phyloP scores from a whole-genome alignment of 768 basidiomycete species.

The Fomitopsis serialis region DNA sequence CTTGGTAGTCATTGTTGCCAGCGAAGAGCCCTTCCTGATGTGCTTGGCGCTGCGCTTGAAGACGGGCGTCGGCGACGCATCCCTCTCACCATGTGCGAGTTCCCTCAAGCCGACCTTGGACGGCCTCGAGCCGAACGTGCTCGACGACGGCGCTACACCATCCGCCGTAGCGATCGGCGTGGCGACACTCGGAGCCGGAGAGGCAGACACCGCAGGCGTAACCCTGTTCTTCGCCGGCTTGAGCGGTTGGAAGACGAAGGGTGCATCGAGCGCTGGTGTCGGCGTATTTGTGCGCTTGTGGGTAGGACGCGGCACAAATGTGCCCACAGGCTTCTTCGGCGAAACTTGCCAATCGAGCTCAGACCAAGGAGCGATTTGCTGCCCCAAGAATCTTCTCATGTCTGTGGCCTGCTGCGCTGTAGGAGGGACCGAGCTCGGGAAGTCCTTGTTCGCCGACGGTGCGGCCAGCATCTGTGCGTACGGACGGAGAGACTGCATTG shows the following conservation, averaged over 20 bases:
- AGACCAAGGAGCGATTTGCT: conserved; percentile 63
- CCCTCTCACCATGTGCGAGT: conserved; percentile 14
- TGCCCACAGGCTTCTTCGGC: conserved; percentile 27
- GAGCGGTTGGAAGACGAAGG: conserved; percentile 54
- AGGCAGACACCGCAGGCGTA: conserved; percentile 11
- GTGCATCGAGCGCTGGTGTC: conserved; percentile 51
- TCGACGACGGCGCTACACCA: conserved; percentile 34
- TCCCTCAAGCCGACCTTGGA: conserved; percentile 23
- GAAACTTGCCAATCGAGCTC: conserved; percentile 37
- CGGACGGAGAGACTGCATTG: conserved; percentile 44
- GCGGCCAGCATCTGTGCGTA: conserved; percentile 33
- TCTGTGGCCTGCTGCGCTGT: conserved; percentile 6
- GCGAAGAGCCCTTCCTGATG: conserved; percentile 21
- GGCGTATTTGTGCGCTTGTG: conserved; percentile 57
- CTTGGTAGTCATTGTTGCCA: conserved; percentile 15
- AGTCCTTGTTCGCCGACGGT: conserved; percentile 2
- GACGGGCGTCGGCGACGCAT: conserved; percentile 26
- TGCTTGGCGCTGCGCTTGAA: conserved; percentile 24
- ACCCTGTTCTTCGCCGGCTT: conserved; percentile 38
- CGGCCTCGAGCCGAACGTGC: conserved; percentile 33
- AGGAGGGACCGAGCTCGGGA: conserved; percentile 1
- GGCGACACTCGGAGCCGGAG: conserved; percentile 20
- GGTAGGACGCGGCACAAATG: conserved; percentile 24
- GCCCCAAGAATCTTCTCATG: conserved; percentile 27
- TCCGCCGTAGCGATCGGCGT: conserved; percentile 20